Evolutionary conservation across 352 stramenopile genomes (phyloP).

Genomic region (Globisporangium alternatum): DNA sequence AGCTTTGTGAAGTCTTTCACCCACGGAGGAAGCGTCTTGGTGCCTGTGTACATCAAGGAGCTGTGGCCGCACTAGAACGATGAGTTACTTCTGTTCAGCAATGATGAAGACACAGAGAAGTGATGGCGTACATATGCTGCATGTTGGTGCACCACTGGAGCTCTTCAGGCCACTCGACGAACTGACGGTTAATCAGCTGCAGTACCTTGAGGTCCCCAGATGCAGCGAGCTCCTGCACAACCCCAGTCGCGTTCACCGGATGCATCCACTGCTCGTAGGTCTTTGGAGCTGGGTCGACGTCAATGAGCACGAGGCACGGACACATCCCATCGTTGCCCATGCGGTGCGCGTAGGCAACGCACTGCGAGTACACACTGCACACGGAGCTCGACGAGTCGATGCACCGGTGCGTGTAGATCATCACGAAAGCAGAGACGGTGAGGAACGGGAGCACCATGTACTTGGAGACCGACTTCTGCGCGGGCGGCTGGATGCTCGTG

Average conservation of each 20-base stretch:
- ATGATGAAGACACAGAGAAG: neutral
- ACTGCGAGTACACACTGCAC: constrained; percentile 20
- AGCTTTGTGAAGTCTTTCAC: constrained; percentile 26
- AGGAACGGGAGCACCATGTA: constrained; percentile 11
- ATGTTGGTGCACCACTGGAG: constrained; percentile 29
- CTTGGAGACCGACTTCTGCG: constrained; percentile 8
- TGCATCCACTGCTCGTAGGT: constrained; percentile 33
- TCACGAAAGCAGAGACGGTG: constrained; percentile 16
- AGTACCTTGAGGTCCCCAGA: constrained; percentile 35
- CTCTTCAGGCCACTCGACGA: constrained; percentile 24
- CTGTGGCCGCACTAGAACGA: constrained; percentile 11
- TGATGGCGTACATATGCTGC: constrained; percentile 34
- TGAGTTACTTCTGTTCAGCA: neutral
- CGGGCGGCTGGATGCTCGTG: neutral
- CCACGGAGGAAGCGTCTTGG: constrained; percentile 23
- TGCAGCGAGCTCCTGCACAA: constrained; percentile 20
- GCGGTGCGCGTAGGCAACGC: constrained; percentile 27
- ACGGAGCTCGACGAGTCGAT: constrained; percentile 7
- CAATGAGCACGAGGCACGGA: constrained; percentile 34
- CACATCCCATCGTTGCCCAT: constrained; percentile 8
- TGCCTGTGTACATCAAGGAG: constrained; percentile 33
- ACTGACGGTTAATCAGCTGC: constrained; percentile 35
- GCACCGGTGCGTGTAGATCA: constrained; percentile 14
- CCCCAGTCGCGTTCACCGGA: constrained; percentile 23
- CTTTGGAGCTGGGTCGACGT: constrained; percentile 27